Conservation (phyloP, 2,329 filamentous ascomycete genomes). For the Talaromyces sp. region DNA sequence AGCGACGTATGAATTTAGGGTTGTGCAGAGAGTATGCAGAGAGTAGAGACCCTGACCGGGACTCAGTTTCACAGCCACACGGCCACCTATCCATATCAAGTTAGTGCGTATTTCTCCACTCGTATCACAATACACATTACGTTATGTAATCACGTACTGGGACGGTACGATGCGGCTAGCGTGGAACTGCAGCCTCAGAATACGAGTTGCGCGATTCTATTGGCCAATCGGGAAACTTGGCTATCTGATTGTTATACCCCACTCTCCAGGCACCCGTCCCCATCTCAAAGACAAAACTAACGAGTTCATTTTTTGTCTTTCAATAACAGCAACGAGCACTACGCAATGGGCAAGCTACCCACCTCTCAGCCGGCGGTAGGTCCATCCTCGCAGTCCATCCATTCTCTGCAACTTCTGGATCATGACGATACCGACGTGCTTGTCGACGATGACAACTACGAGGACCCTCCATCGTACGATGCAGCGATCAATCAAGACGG, state of each 20-base stretch:
- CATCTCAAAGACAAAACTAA: background rate
- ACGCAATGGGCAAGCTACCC: conserved; percentile 10
- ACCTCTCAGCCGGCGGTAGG: background rate
- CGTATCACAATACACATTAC: background rate
- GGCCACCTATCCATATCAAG: background rate
- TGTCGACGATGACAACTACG: background rate
- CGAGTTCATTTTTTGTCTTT: background rate
- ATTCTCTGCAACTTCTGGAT: conserved; percentile 13
- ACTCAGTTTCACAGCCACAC: background rate
- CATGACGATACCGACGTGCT: conserved; percentile 3
- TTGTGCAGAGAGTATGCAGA: background rate
- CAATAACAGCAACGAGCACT: background rate
- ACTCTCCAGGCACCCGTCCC: background rate
- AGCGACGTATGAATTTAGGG: background rate
- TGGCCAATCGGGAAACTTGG: background rate
- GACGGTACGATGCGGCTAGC: background rate
- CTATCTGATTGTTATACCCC: background rate
- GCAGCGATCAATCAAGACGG: background rate
- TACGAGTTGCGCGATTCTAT: background rate
- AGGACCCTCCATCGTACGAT: conserved; percentile 16
- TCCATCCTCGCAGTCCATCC: conserved; percentile 6
- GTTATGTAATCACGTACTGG: background rate
- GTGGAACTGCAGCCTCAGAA: background rate
- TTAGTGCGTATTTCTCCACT: background rate
- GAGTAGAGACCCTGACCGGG: too few species aligned